Conservation (phyloP, 148 eudicot species). For the Rhododendron molle region DNA sequence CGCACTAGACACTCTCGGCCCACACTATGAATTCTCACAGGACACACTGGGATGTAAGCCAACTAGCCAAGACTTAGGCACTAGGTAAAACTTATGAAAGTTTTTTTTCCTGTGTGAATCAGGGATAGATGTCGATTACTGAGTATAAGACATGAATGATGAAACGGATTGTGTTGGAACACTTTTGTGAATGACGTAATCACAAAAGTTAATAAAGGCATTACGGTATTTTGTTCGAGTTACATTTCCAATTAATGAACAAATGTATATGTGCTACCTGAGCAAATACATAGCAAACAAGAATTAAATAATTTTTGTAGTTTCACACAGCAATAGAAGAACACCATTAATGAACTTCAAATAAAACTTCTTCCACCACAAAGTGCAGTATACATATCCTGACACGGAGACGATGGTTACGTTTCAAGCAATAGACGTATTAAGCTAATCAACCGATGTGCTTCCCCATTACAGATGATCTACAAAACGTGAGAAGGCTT, state of each 20-base stretch:
- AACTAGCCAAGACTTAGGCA: background rate
- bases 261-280: background rate
- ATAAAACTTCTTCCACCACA: background rate
- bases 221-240: background rate
- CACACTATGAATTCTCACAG: background rate
- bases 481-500: background rate
- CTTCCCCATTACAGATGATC: background rate
- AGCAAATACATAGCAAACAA: background rate
- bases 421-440: constrained; percentile 1
- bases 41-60: background rate
- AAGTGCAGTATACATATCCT: background rate
- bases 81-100: background rate
- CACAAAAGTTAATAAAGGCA: background rate
- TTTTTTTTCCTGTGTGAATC: background rate
- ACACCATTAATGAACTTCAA: background rate
- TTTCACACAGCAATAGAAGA: background rate
- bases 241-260: background rate
- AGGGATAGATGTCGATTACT: background rate
- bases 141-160: background rate
- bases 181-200: background rate
- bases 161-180: background rate
- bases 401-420: background rate
- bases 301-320: background rate
- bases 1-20: background rate
- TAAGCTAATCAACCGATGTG: background rate